Evolutionary conservation across 345 rosid species (phyloP).

Genomic region (Corchorus capsularis): DNA sequence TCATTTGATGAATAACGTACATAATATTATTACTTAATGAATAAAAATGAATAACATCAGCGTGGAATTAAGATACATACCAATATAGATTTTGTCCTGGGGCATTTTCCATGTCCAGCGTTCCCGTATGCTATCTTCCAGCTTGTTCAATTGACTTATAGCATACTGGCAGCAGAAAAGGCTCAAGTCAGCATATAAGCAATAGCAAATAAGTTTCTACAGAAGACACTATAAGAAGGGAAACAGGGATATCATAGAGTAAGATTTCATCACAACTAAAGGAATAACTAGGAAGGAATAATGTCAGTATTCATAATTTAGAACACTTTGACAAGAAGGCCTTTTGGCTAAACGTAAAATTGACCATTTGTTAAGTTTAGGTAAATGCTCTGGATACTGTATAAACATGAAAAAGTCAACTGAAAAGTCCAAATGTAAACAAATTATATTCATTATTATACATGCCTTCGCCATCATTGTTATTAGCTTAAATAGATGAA

Average conservation of each 20-base stretch:
- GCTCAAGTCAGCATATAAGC: conserved; percentile 18
- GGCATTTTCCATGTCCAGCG: conserved; percentile 76
- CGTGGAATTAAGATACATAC: conserved; percentile 48
- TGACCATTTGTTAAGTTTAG: too few relatives aligned
- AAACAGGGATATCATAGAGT: neutral
- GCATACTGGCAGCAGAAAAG: conserved; percentile 68
- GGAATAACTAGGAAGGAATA: conserved; percentile 1
- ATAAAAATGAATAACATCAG: conserved; percentile 2
- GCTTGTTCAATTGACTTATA: conserved; percentile 83
- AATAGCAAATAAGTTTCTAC: conserved; percentile 10
- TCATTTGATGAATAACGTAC: neutral
- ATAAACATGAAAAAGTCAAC: neutral
- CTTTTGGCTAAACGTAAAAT: too few relatives aligned
- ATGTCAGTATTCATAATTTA: neutral
- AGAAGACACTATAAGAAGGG: neutral
- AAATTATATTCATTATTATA: neutral
- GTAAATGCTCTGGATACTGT: too few relatives aligned
- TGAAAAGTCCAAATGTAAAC: neutral
- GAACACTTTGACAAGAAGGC: neutral
- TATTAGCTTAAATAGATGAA: neutral
- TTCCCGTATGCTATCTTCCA: conserved; percentile 93
- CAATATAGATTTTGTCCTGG: conserved; percentile 52
- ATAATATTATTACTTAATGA: neutral
- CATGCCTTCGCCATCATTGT: neutral
- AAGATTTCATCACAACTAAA: conserved; percentile 1